Conservation (phyloP, 768 basidiomycete genomes). For the Phylloporus rhodoxanthus region DNA sequence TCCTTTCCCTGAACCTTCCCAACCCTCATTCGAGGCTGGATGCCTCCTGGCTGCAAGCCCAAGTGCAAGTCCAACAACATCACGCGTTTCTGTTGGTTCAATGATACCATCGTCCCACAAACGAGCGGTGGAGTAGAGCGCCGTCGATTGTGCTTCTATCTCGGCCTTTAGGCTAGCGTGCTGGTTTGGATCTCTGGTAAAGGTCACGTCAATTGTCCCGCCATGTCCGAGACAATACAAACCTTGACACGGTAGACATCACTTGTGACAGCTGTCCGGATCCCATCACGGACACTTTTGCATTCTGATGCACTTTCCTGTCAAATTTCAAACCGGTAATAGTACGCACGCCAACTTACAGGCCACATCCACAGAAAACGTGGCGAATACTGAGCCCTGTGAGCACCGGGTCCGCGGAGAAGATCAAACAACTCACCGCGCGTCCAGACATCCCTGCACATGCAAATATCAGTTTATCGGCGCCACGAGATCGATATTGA, state of each 20-base stretch:
- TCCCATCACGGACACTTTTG: slow-evolving; percentile 94
- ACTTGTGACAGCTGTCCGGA: slow-evolving; percentile 89
- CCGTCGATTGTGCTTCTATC: slow-evolving; percentile 85
- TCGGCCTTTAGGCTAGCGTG: slow-evolving; percentile 69
- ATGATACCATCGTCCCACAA: slow-evolving; percentile 95
- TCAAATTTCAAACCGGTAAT: slow-evolving; percentile 8
- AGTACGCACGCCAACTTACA: slow-evolving; percentile 38
- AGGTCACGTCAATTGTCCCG: not conserved
- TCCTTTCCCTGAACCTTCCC: slow-evolving; percentile 66
- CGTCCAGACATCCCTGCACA: slow-evolving; percentile 82
- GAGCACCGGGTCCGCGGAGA: slow-evolving; percentile 2
- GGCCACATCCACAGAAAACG: slow-evolving; percentile 99
- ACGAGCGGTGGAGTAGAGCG: slow-evolving; percentile 84
- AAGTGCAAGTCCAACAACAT: slow-evolving; percentile 83
- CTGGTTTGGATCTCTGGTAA: slow-evolving; percentile 66
- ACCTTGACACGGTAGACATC: slow-evolving; percentile 87
- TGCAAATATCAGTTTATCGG: slow-evolving; percentile 11
- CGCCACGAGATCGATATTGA: slow-evolving; percentile 1
- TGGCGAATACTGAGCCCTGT: slow-evolving; percentile 67
- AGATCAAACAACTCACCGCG: slow-evolving; percentile 52
- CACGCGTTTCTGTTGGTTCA: slow-evolving; percentile 80
- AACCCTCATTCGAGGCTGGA: slow-evolving; percentile 34
- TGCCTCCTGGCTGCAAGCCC: slow-evolving; percentile 60
- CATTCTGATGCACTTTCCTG: slow-evolving; percentile 47
- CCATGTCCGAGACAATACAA: slow-evolving; percentile 16